Base-by-base conservation (phyloP, 148 eudicot species). In the Vaccinium myrtillus region DNA sequence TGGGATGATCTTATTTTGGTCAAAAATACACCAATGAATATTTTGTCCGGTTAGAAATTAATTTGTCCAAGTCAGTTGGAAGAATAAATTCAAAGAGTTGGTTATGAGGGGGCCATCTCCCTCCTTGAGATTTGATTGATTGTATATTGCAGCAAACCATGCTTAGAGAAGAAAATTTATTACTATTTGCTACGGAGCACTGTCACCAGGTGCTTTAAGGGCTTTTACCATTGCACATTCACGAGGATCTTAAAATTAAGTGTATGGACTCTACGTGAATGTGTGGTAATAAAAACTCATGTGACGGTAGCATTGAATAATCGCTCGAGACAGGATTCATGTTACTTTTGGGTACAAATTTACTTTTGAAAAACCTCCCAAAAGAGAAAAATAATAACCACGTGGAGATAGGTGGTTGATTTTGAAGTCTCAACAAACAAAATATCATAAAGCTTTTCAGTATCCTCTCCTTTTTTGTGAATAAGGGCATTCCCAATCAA, bases 341-440 rank as follows among this genome's bases (percentile, higher is more conserved):
- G 46, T 75, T 75, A 8, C 78, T 48, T 76, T 46, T 50, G 79
- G 8, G 53, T 77, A 13, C 11, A 77, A 77, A 49, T 77, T 23
- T 9, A 25, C 79, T 21, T 77, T 50, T 23, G 79, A 58, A 25
- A 15, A 23, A 2, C 30, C 25, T n/a, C 56, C 61, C 43, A 53
- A 25, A 53, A 78, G 56, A 54, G 39, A 78, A 15, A 27, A 78
- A 51, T 51, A 25, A 78, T 15, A 2, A 2, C 81, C 54, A n/a
- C 11, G 32, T 4, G 32, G n/a, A 55, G 81, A 54, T 39, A 55
- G 65, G 30, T 78, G 81, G 81, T 55, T 79, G 69, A 79, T 79
- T 79, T 54, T 79, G 67, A 79, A 79, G 49, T 55, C 67, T 79
- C 67, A 79, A 61, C 69, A 79, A 56, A 79, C 23, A 32, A 55